phyloP scores from a whole-genome alignment of 148 eudicot species.

The Limonium bicolor region DNA sequence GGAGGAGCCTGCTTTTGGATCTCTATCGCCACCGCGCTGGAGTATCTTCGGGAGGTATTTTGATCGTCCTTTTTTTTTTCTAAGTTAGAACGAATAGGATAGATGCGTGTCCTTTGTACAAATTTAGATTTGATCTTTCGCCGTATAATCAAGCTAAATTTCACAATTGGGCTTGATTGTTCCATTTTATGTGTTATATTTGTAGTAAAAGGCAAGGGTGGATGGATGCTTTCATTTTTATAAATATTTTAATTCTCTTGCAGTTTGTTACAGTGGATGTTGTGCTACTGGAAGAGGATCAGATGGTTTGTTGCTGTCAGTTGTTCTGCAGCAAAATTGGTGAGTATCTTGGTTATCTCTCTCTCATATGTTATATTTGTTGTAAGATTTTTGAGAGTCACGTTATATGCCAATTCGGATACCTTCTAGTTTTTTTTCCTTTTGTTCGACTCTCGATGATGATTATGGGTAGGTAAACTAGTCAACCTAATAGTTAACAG shows the following conservation, averaged over 20 bases:
- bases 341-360: slow-evolving; percentile 19
- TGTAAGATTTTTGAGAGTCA: neutral
- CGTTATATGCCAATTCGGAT: no score
- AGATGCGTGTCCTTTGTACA: neutral
- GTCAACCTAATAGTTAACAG: neutral
- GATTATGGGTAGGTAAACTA: neutral
- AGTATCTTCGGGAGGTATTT: neutral
- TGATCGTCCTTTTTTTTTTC: neutral
- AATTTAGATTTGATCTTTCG: neutral
- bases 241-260: slow-evolving; percentile 8
- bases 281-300: slow-evolving; percentile 12
- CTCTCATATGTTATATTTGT: neutral
- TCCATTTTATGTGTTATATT: neutral
- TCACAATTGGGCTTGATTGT: neutral
- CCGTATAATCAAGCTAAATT: no score
- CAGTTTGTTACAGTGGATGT: slow-evolving; percentile 19
- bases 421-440: slow-evolving; percentile 1
- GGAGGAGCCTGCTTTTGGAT: slow-evolving; percentile 1
- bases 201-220: no score
- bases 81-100: neutral
- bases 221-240: no score
- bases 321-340: slow-evolving; percentile 24
- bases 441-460: neutral
- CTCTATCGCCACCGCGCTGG: slow-evolving; percentile 1
- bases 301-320: slow-evolving; percentile 8